Evolutionary conservation across 2,329 filamentous ascomycete species (phyloP), one percentile per base, ranked within the genome.

Genomic region (Coniochaeta sp.): DNA sequence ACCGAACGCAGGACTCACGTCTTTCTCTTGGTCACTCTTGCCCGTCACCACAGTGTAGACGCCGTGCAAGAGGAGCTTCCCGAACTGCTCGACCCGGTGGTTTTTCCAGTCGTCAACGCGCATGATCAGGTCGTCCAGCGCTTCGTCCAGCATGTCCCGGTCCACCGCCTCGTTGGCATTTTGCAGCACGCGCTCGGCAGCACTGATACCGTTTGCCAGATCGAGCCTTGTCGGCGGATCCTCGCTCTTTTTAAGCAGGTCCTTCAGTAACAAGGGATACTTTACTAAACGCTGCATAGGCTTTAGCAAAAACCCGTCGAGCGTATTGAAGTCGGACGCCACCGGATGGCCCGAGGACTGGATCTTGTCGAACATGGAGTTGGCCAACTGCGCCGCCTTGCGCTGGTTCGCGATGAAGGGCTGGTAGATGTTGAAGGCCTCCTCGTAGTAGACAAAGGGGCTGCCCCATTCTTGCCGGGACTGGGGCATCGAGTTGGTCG

Each of bases 71-170:
- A 99, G 76, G 18, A 99, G 75, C 51, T 91, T 87, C 35, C 94
- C 94, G 61, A 99, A 96, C 16, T 87, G 83, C 55, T 95, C 88
- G 26, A 96, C 85, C 54, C 86, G 83, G 65, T 97, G 89, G 50
- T 87, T 89, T 69, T 96, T 97, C 94, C 94, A 99, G 66, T 99
- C 94, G 63, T 97, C 94, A 1, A 99, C 92, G 49, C 94, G 79
- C 51, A 72, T 72, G 54, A 86, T 84, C 24, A 99, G 77, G 54
- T 97, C 94, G 55, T 87, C 83, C 9, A 96, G 75, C 6, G 91
- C 91, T 63, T 94, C 88, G 48, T 87, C 81, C 50, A 95, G 78
- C 49, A 96, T 81, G 63, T 96, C 90, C 48, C 88, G 86, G 64
- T 95, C 88, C 42, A 99, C 90, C 4, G 91, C 92, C 53, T 91